Evolutionary conservation across 192 early-diverging fungal species (phyloP), one percentile per base, ranked within the genome.

Genomic region (Mortierella alpina): DNA sequence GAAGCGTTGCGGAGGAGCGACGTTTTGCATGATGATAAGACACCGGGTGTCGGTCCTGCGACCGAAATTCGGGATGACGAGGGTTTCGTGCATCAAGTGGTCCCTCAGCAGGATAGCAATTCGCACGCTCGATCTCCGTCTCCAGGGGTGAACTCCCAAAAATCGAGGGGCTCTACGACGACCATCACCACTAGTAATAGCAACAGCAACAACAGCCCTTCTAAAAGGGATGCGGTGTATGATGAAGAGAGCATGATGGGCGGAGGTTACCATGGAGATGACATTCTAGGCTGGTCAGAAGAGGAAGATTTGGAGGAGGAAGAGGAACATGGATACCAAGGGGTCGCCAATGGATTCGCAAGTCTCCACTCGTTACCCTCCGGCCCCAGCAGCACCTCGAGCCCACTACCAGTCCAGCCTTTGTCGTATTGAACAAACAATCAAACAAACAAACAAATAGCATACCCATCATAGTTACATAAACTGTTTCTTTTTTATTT

Each of bases 181-280:
- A 31, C 31, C 31, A 1, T 31, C 3, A 3, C 31, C 31, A 31
- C 1, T 3, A 31, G 31, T 59, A 39, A 8, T 6, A 20, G 42
- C 6, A 20, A 14, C 11, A 45, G 12, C n/a, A 18, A 8, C 8
- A 49, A 40, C 2, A 42, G 45, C 1, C 6, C 49, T 59, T 22
- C 59, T 7, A 8, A 40, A 13, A 22, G 50, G 1, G 66, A 75
- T 40, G 64, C 11, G 1, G 65, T 68, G 15, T 75, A 75, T 55
- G 73, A 75, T 18, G 72, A 75, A 22, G 72, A 75, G 59, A 62
- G 65, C 9, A 75, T 75, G 72, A 75, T 75, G 10, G 72, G 72
- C 4, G 66, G 66, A 5, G 65, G 65, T 17, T 75, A 61, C 53
- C 42, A 22, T 14, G 65, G 18, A 8, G 59, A 75, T 31, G 31